These are phyloP conservation scores for Bacterosira constricta DNA, from an alignment of 108 stramenopile species.

Conservation along the genomic window DNA sequence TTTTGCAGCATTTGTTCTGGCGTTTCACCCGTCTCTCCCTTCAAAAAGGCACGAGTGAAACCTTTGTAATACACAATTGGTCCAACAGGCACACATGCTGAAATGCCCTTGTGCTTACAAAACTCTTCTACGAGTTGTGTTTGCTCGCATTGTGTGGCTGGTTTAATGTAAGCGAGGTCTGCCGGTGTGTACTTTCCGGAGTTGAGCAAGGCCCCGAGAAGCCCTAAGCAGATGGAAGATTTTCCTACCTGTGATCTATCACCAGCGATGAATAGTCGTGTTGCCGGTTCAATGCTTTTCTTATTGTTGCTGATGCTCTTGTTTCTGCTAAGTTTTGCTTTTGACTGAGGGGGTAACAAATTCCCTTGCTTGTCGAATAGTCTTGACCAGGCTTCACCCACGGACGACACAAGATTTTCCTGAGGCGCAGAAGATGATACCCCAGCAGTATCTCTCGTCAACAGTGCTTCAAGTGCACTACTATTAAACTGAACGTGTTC, in stretches of 20 bases:
- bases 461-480: constrained; percentile 12
- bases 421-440: not conserved
- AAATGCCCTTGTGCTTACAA: constrained; percentile 84
- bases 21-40: constrained; percentile 74
- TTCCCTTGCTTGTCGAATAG: constrained; percentile 26
- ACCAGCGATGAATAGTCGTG: constrained; percentile 85
- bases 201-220: constrained; percentile 43
- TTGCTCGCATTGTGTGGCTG: constrained; percentile 95
- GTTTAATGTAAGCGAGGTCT: constrained; percentile 96
- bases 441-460: not conserved
- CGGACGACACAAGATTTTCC: constrained; percentile 6
- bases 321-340: not conserved
- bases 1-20: constrained; percentile 72
- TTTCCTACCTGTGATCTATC: constrained; percentile 94
- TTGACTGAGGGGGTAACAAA: constrained; percentile 3
- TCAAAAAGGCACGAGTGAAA: constrained; percentile 94
- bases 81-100: constrained; percentile 78
- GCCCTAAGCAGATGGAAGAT: constrained; percentile 85
- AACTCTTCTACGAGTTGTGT: constrained; percentile 87
- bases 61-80: constrained; percentile 97
- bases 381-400: constrained; percentile 28
- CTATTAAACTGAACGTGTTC: constrained; percentile 23
- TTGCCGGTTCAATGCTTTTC: constrained; percentile 20
- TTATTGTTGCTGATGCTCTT: not conserved
- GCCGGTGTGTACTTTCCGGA: constrained; percentile 57